Conservation (phyloP, 352 stramenopile species). For the Pythium aquatile region DNA sequence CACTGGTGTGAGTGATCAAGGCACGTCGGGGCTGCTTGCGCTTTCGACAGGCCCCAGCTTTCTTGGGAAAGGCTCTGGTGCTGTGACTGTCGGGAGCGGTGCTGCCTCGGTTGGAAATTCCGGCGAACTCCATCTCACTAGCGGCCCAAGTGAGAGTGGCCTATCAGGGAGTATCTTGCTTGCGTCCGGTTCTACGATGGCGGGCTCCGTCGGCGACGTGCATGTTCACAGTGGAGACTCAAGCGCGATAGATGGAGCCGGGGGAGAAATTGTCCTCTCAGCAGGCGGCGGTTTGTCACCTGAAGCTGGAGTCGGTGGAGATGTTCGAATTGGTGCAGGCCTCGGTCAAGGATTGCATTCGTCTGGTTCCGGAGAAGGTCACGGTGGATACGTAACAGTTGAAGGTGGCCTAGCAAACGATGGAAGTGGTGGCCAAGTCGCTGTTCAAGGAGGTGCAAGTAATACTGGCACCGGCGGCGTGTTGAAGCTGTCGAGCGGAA, state of each 20-base stretch:
- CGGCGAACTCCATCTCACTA: conserved; percentile 31
- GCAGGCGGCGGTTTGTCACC: conserved; percentile 45
- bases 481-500: conserved; percentile 32
- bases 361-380: conserved; percentile 17
- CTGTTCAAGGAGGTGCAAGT: conserved; percentile 25
- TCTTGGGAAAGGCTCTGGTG: conserved; percentile 5
- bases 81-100: conserved; percentile 1
- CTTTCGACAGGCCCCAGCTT: conserved; percentile 9
- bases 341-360: conserved; percentile 26
- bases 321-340: conserved; percentile 29
- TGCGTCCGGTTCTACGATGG: conserved; percentile 39
- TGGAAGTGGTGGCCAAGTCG: conserved; percentile 27
- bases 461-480: conserved; percentile 21
- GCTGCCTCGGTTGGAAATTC: conserved; percentile 4
- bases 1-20: conserved; percentile 8
- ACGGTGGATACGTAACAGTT: conserved; percentile 23
- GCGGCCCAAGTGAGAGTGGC: conserved; percentile 29
- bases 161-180: conserved; percentile 49
- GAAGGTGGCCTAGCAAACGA: conserved; percentile 26
- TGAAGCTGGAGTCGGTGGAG: conserved; percentile 50
- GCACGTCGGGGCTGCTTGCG: not conserved
- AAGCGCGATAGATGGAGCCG: conserved; percentile 7
- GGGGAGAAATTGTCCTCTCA: conserved; percentile 31
- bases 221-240: conserved; percentile 21
- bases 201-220: conserved; percentile 28